Evolutionary conservation across 73 alveolate species (phyloP), one percentile per base, ranked within the genome.

Genomic region (Paramecium sonneborni): DNA sequence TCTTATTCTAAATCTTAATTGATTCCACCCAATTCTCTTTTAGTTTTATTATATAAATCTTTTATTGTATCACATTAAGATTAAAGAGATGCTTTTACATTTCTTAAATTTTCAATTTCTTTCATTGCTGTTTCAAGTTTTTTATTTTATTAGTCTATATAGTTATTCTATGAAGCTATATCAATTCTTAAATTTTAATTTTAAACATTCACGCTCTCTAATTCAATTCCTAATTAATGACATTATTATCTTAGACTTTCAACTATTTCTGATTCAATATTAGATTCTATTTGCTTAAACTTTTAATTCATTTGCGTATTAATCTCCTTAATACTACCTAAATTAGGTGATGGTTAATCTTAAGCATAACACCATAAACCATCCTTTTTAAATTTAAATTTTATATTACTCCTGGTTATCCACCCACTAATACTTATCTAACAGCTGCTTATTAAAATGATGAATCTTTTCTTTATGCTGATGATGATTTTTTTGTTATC

Each of bases 391-490:
- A 34, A 32, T 37, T 37, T 30, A 26, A 62, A 62, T 26, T 26
- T 32, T 30, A 32, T 67, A 67, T 37, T 74, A 74, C 87, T 74
- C 87, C 87, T 37, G 56, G 56, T 37, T 74, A 8, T n/a, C 87
- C 87, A 1, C 87, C 87, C 0, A 74, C 87, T 74, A 74, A 74
- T 3, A 74, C 87, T 37, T 74, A 74, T 37, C 87, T 28, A 6
- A 35, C 68, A 74, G 87, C 87, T 4, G 87, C 87, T 34, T 74
- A 39, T 37, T 74, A 74, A 39, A 74, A 74, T n/a, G 87, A 74
- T 39, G 87, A 74, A 74, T 74, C 87, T 18, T 74, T 74, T 74
- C 87, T 74, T 23, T 62, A 37, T 34, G 87, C 84, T 26, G 84
- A 21, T 62, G 20, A 30, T 62, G 84, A 62, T 26, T 62, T 62